Conservation (phyloP, 2,329 filamentous ascomycete genomes). For the Chlorencoelia australis region DNA sequence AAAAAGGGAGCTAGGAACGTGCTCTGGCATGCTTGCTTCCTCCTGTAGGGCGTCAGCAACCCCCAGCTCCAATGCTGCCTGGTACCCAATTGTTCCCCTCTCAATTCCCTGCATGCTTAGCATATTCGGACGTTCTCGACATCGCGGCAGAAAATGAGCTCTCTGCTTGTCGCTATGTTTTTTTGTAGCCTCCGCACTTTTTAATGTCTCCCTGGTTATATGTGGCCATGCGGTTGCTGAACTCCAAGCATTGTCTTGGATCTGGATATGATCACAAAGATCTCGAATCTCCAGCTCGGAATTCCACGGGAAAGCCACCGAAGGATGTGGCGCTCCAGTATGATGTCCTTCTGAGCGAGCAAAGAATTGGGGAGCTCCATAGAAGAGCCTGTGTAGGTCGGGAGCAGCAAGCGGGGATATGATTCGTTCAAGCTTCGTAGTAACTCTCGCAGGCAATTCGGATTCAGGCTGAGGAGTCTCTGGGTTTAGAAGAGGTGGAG, state of each 20-base stretch:
- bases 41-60: conserved; percentile 55
- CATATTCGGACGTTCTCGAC: conserved; percentile 48
- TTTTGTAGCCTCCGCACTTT: conserved; percentile 28
- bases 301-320: conserved; percentile 59
- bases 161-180: conserved; percentile 14
- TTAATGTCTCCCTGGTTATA: conserved; percentile 41
- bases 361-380: conserved; percentile 65
- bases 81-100: conserved; percentile 60
- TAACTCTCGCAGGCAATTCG: conserved; percentile 16
- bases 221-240: conserved; percentile 54
- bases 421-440: conserved; percentile 38
- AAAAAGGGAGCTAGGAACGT: conserved; percentile 12
- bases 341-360: conserved; percentile 49
- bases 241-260: conserved; percentile 54
- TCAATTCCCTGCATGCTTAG: conserved; percentile 62
- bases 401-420: conserved; percentile 48
- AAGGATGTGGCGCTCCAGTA: conserved; percentile 50
- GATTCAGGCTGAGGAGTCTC: conserved; percentile 33
- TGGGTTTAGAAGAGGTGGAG: conserved; percentile 33
- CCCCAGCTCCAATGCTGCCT: conserved; percentile 55
- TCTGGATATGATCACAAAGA: conserved; percentile 52
- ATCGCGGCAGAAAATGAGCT: conserved; percentile 23
- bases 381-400: conserved; percentile 61
- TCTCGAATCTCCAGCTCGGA: conserved; percentile 50
- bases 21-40: conserved; percentile 31